Percentiles rank a stretch among this genome's conserved stretches.
These are phyloP conservation scores for Penstemon newberryi DNA, from an alignment of 257 asterid species.

Conservation along the genomic window DNA sequence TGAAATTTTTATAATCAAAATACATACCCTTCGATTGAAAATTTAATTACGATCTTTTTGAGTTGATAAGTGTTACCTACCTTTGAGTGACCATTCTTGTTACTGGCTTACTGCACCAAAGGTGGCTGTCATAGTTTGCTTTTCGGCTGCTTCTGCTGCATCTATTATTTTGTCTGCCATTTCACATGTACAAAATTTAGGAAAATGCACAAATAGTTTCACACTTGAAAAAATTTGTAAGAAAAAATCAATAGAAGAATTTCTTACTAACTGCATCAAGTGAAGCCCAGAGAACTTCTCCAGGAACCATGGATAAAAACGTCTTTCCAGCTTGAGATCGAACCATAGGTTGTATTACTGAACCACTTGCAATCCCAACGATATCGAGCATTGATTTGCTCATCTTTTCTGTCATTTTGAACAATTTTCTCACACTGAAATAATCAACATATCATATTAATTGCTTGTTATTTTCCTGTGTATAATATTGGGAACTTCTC, in stretches of 20 bases:
- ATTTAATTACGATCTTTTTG: neutral
- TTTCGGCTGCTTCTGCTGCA: constrained; percentile 92
- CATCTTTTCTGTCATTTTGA: constrained; percentile 77
- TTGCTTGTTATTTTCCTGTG: neutral
- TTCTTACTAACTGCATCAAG: constrained; percentile 77
- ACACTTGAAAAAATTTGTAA: neutral
- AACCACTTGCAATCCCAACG: constrained; percentile 64
- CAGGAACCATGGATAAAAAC: constrained; percentile 64
- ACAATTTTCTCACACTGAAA: constrained; percentile 61
- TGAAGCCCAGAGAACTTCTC: constrained; percentile 80
- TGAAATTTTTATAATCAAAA: constrained; percentile 3
- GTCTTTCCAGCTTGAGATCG: constrained; percentile 69
- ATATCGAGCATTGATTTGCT: constrained; percentile 73
- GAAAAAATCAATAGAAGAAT: neutral
- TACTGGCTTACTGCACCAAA: constrained; percentile 81
- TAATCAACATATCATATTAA: neutral
- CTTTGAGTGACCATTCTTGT: constrained; percentile 57
- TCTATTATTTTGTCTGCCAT: constrained; percentile 67
- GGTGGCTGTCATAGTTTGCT: constrained; percentile 64
- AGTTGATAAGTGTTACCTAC: neutral
- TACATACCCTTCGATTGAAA: neutral
- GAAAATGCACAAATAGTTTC: neutral
- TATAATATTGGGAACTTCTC: too few species aligned
- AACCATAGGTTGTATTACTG: constrained; percentile 63
- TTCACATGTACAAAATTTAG: neutral